These are phyloP conservation scores for Plantago ovata DNA, from an alignment of 257 asterid genomes.

Conservation along the genomic window DNA sequence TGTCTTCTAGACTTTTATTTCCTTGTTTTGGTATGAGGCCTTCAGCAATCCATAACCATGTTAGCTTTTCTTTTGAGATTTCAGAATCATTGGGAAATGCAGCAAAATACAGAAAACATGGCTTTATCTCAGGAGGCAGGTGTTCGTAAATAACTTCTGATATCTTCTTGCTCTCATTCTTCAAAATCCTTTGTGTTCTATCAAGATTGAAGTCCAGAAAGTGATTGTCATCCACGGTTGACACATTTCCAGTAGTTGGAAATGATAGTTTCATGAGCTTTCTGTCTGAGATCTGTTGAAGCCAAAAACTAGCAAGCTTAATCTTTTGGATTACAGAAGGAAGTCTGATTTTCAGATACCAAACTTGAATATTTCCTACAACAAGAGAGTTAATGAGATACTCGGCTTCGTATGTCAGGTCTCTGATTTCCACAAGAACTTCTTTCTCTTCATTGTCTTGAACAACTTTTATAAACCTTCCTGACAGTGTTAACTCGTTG, in stretches of 20 bases:
- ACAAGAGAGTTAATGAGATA: slow-evolving; percentile 7
- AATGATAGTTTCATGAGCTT: neutral
- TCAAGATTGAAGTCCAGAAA: no score
- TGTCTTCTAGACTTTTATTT: neutral
- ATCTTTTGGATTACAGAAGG: neutral
- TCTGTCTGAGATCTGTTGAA: neutral
- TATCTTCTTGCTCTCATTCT: neutral
- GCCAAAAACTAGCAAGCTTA: neutral
- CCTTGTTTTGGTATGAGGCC: neutral
- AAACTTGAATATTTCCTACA: neutral
- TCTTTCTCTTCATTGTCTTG: neutral
- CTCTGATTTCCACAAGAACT: neutral
- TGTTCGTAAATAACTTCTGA: neutral
- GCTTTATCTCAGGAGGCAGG: neutral
- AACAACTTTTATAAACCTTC: neutral
- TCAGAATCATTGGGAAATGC: neutral
- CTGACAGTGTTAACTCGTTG: neutral
- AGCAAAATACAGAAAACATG: slow-evolving; percentile 3
- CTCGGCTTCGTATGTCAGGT: neutral
- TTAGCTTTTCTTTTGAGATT: neutral
- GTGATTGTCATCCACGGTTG: no score
- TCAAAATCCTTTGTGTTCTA: neutral
- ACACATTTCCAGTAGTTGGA: no score
- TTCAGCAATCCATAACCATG: neutral
- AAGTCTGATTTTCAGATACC: slow-evolving; percentile 8